Evolutionary conservation across 345 rosid genomes (phyloP), one percentile per base, ranked within the genome.

Genomic region (Linum tenue): DNA sequence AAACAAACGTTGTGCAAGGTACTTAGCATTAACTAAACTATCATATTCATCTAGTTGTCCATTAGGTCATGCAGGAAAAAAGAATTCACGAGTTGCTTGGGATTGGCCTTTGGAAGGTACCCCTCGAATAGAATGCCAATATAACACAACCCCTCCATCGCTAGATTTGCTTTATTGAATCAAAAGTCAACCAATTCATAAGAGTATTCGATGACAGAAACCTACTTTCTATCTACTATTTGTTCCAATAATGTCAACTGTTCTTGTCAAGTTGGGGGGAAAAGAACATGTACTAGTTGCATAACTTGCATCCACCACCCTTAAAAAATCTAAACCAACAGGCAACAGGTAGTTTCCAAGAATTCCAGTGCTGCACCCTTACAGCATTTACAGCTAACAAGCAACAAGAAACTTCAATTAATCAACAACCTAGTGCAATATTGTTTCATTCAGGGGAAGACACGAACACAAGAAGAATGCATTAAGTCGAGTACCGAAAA

Each of bases 391-490:
- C 39, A 35, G 4, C 14, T 59, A 10, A 59, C 41, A 55, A 59
- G n/a, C 38, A 50, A 37, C 37, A 67, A 38, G 8, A 15, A 48
- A 9, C 53, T 48, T 41, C 6, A 41, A 41, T 8, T 41, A 8
- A 41, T 41, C 44, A 41, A 0, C 5, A 41, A 4, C 44, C 31
- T 22, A 22, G 31, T 22, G 31, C 31, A 22, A 22, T 22, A 1
- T 22, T 22, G 31, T 22, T 22, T 22, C 31, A 22, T 22, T 22
- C 31, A 22, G 31, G 31, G 70, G 39, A 60, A 61, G 15, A 38
- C 56, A 56, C 62, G 50, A 70, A 62, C 62, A 70, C 35, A 70
- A 5, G 40, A 37, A 4, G 10, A 40, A 58, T n/a, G 56, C 78
- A 63, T 58, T 4, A 31, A 37, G 37, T 39, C 48, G 12, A 14